These are phyloP conservation scores for Ogataea angusta DNA, from an alignment of 805 yeast genomes.

Conservation along the genomic window DNA sequence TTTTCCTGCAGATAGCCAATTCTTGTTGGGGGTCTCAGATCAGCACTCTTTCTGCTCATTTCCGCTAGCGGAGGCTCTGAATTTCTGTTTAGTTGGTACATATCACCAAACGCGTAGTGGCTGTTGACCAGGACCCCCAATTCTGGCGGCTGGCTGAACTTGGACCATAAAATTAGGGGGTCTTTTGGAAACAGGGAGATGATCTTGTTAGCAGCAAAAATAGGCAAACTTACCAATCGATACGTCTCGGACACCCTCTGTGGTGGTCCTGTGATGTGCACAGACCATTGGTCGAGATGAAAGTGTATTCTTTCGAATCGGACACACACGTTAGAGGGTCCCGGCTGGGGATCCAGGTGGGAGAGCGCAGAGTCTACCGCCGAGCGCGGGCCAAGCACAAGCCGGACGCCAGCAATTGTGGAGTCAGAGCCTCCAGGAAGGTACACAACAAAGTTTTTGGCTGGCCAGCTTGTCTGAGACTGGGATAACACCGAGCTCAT, in stretches of 20 bases:
- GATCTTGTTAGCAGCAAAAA: conserved; percentile 1
- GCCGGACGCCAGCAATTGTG: neutral
- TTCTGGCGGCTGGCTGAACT: conserved; percentile 1
- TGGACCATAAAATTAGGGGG: conserved; percentile 2
- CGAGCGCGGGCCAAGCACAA: neutral
- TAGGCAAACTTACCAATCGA: neutral
- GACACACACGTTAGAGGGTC: neutral
- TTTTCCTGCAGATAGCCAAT: neutral
- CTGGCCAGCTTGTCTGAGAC: too few species aligned
- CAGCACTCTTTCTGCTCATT: too few species aligned
- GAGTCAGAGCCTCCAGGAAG: neutral
- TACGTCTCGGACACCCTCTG: neutral
- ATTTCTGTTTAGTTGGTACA: neutral
- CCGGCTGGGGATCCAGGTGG: neutral
- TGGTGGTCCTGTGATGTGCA: conserved; percentile 1
- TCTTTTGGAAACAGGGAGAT: neutral
- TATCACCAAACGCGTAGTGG: conserved; percentile 3
- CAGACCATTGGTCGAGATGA: conserved; percentile 2
- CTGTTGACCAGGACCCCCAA: neutral
- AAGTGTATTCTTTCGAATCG: neutral
- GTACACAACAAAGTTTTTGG: neutral
- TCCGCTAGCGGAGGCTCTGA: neutral
- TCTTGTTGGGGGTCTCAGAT: conserved; percentile 1
- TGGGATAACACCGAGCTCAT: too few species aligned
- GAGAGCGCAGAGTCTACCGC: neutral